Percentiles rank a stretch among this genome's conserved stretches.
Evolutionary conservation across 306 rosid genomes (phyloP).

Genomic region (Quercus dentata): DNA sequence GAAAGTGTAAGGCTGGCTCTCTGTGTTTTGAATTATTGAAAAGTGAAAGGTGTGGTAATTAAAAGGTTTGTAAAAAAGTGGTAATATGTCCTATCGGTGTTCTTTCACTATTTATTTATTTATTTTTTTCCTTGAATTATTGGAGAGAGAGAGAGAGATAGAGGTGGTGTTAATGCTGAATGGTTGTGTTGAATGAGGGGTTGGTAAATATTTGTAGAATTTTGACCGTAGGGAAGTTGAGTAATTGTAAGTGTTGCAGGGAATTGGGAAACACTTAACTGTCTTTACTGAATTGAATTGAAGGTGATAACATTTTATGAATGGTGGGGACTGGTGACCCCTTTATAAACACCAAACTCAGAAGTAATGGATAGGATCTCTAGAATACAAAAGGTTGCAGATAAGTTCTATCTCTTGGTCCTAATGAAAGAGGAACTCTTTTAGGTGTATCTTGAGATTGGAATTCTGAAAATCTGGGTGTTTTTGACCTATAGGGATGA

Average conservation of each 20-base stretch:
- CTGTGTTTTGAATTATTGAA: constrained; percentile 3
- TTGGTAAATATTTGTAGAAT: background rate
- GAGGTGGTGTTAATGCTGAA: background rate
- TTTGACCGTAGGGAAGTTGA: background rate
- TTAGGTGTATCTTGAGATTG: constrained; percentile 18
- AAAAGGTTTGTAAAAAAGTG: no score
- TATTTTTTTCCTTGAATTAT: background rate
- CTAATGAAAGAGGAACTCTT: constrained; percentile 6
- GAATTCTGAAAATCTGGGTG: background rate
- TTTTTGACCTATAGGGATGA: background rate
- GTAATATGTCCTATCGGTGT: no score
- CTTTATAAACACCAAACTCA: constrained; percentile 18
- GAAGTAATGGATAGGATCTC: constrained; percentile 32
- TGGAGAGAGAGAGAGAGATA: background rate
- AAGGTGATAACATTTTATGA: constrained; percentile 11
- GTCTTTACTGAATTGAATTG: constrained; percentile 18
- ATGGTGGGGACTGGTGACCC: constrained; percentile 33
- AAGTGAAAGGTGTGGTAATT: background rate
- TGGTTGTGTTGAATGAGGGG: background rate
- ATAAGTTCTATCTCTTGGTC: constrained; percentile 22
- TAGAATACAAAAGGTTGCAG: constrained; percentile 13
- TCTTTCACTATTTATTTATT: fast-evolving
- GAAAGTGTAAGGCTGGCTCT: constrained; percentile 15
- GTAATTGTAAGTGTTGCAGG: constrained; percentile 14
- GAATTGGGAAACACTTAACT: constrained; percentile 23